Percentiles rank a stretch among this genome's conserved stretches.
Conservation (phyloP, 2,329 filamentous ascomycete species). For the Coleophoma crateriformis region DNA sequence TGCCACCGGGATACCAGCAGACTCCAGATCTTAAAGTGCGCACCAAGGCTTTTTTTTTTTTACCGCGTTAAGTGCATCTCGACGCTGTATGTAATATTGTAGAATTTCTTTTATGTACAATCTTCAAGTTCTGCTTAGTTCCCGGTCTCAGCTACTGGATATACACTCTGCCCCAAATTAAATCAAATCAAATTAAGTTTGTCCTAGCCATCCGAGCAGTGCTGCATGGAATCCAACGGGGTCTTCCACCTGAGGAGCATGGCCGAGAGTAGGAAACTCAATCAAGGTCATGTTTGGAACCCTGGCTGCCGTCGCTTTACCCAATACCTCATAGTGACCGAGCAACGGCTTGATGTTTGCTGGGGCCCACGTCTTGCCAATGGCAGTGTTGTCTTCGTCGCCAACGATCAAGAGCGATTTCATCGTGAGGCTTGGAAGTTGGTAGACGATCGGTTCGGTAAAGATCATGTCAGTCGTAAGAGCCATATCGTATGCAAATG, state of each 20-base stretch:
- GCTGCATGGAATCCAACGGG: constrained; percentile 40
- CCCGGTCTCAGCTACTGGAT: no score
- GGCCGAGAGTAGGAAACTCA: constrained; percentile 13
- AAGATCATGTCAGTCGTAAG: constrained; percentile 49
- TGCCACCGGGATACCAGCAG: neutral
- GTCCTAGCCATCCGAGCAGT: constrained; percentile 37
- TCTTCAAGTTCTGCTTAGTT: no score
- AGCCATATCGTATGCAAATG: constrained; percentile 42
- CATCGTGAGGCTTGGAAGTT: constrained; percentile 39
- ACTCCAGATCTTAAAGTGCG: neutral
- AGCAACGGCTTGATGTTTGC: constrained; percentile 35
- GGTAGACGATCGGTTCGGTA: constrained; percentile 44
- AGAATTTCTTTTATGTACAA: no score
- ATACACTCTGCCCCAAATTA: no score
- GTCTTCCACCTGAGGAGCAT: constrained; percentile 26
- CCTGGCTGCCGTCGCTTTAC: constrained; percentile 34
- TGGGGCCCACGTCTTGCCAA: constrained; percentile 44
- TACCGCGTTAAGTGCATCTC: no score
- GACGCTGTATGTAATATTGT: no score
- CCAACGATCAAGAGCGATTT: constrained; percentile 45
- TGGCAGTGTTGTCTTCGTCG: constrained; percentile 46
- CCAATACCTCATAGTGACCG: constrained; percentile 44
- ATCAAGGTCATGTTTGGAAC: constrained; percentile 40
- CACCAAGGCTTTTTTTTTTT: no score
- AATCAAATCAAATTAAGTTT: neutral